Percentiles rank a stretch among this genome's conserved stretches.
Conservation (phyloP, 352 stramenopile species). For the Globisporangium spiculum region DNA sequence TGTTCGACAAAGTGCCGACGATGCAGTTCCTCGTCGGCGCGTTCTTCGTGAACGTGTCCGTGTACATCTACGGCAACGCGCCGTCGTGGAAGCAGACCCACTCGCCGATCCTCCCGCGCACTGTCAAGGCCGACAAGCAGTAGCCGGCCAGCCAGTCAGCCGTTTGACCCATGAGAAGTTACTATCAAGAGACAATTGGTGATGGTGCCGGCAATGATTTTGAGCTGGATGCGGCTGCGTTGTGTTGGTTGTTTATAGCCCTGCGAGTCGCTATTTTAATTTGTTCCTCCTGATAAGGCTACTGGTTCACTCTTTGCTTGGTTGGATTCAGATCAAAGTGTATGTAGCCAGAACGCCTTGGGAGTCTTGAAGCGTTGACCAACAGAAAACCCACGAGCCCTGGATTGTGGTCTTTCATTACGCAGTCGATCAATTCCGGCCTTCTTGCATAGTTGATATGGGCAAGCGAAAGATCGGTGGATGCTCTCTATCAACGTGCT, state of each 20-base stretch:
- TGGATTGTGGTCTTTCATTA: not conserved
- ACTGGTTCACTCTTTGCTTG: not conserved
- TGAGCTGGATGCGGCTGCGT: not conserved
- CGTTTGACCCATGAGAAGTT: not conserved
- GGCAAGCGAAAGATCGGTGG: not conserved
- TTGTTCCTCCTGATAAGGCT: not conserved
- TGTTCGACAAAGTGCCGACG: conserved; percentile 82
- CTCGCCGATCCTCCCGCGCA: conserved; percentile 19
- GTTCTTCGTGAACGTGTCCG: conserved; percentile 75
- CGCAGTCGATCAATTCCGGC: not conserved
- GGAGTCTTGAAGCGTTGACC: not conserved
- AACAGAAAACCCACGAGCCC: not conserved
- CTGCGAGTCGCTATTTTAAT: conserved; percentile 4
- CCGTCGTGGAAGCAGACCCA: conserved; percentile 32
- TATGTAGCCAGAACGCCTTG: not conserved
- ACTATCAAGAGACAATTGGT: not conserved
- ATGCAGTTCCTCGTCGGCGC: conserved; percentile 70
- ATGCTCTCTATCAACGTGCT: not conserved
- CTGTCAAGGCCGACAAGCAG: conserved; percentile 14
- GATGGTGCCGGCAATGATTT: not conserved
- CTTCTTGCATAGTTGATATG: not conserved
- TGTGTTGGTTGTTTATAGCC: not conserved
- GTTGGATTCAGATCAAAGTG: not conserved
- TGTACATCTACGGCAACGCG: conserved; percentile 75
- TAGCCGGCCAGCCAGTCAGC: not conserved